Conservation (phyloP, 352 stramenopile species). For the Globisporangium heterothallicum region DNA sequence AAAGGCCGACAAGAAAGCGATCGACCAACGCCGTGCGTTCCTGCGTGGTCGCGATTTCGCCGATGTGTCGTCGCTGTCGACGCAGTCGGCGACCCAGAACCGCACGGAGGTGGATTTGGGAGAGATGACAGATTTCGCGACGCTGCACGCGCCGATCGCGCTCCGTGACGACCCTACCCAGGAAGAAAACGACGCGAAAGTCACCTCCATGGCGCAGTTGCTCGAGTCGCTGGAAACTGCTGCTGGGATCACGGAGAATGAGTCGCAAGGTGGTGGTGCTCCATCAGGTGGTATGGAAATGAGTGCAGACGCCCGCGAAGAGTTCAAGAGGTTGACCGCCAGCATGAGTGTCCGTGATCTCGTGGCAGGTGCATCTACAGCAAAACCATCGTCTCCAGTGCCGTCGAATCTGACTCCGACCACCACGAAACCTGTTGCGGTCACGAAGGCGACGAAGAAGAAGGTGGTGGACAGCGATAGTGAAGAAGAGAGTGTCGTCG, state of each 20-base stretch:
- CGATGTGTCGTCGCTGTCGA: slow-evolving; percentile 45
- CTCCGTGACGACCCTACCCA: slow-evolving; percentile 55
- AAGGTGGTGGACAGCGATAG: slow-evolving; percentile 37
- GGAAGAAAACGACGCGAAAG: slow-evolving; percentile 42
- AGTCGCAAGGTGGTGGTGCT: background rate
- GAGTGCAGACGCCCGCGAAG: slow-evolving; percentile 31
- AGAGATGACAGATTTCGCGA: slow-evolving; percentile 80
- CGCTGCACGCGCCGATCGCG: slow-evolving; percentile 69
- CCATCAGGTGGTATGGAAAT: slow-evolving; percentile 21
- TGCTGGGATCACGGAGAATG: slow-evolving; percentile 24
- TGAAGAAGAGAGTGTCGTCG: slow-evolving; percentile 63
- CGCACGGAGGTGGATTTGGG: slow-evolving; percentile 61
- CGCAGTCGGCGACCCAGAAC: slow-evolving; percentile 20
- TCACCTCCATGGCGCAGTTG: slow-evolving; percentile 69
- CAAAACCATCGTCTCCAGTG: slow-evolving; percentile 6
- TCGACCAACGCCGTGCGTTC: slow-evolving; percentile 58
- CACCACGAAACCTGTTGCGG: slow-evolving; percentile 3
- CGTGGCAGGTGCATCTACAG: background rate
- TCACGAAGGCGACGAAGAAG: slow-evolving; percentile 16
- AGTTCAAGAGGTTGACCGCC: slow-evolving; percentile 60
- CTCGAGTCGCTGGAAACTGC: slow-evolving; percentile 67
- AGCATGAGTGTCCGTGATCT: slow-evolving; percentile 21
- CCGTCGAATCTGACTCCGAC: background rate
- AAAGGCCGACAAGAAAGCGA: slow-evolving; percentile 61
- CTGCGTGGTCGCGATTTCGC: slow-evolving; percentile 69